phyloP scores from a whole-genome alignment of 2,329 filamentous ascomycete species.

The Lachnellula arida region DNA sequence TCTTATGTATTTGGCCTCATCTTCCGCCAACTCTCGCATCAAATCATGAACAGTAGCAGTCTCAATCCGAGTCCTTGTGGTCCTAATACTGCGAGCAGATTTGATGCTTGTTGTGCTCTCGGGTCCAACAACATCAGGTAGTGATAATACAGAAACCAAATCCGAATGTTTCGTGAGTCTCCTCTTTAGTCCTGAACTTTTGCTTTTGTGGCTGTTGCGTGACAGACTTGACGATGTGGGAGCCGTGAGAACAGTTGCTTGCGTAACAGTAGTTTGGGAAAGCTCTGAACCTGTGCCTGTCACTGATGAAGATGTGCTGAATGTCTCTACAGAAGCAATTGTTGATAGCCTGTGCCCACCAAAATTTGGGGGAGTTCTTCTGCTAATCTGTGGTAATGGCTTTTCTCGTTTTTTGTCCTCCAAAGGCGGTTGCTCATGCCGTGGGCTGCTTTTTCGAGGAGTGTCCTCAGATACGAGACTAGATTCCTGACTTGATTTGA shows the following conservation, averaged over 20 bases:
- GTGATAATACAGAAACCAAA: slow-evolving; percentile 84
- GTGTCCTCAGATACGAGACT: slow-evolving; percentile 10
- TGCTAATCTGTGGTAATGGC: slow-evolving; percentile 13
- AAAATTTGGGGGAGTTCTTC: slow-evolving; percentile 20
- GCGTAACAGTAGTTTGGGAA: slow-evolving; percentile 39
- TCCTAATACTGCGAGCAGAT: slow-evolving; percentile 74
- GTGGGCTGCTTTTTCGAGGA: slow-evolving; percentile 9
- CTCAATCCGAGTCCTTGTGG: slow-evolving; percentile 61
- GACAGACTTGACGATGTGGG: slow-evolving; percentile 23
- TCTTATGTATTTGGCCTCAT: slow-evolving; percentile 83
- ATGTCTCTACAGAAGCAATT: slow-evolving; percentile 23
- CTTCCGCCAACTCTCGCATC: slow-evolving; percentile 72
- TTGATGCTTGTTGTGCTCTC: slow-evolving; percentile 64
- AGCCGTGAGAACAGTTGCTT: slow-evolving; percentile 28
- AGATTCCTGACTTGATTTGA: slow-evolving; percentile 4
- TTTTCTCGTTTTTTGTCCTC: slow-evolving; percentile 14
- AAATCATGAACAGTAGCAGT: slow-evolving; percentile 70
- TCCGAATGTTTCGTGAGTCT: slow-evolving; percentile 89
- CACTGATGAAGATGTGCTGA: slow-evolving; percentile 11
- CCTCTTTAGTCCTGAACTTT: slow-evolving; percentile 42
- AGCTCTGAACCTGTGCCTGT: slow-evolving; percentile 23
- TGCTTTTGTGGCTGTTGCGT: slow-evolving; percentile 33
- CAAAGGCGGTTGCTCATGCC: slow-evolving; percentile 7
- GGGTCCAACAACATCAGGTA: slow-evolving; percentile 53
- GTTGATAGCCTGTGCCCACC: slow-evolving; percentile 28